A percentile compares a stretch with the other conserved stretches of the same genome.
phyloP scores from a whole-genome alignment of 1,284 basidiomycete genomes.

The Moesziomyces sp. region DNA sequence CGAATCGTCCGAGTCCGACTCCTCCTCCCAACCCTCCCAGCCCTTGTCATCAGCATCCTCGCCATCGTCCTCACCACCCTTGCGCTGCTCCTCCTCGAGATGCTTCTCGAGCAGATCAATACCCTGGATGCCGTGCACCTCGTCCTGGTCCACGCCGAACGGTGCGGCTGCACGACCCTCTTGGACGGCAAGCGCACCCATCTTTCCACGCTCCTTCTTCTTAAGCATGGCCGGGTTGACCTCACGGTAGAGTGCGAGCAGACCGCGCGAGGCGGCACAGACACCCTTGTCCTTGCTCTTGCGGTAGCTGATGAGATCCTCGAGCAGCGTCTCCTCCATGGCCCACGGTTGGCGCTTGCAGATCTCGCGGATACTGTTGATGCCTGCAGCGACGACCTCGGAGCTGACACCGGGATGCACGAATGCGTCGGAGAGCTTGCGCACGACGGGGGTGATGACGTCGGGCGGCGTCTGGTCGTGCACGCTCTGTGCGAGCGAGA shows the following conservation, averaged over 20 bases:
- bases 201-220: constrained; percentile 77
- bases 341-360: constrained; percentile 91
- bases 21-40: constrained; percentile 92
- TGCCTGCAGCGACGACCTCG: constrained; percentile 93
- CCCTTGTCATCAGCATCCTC: constrained; percentile 74
- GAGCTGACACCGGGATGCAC: constrained; percentile 96
- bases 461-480: constrained; percentile 97
- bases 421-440: constrained; percentile 93
- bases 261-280: constrained; percentile 83
- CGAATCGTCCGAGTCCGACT: constrained; percentile 76
- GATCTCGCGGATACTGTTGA: constrained; percentile 94
- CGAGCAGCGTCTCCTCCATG: constrained; percentile 92
- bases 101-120: constrained; percentile 66
- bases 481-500: constrained; percentile 91
- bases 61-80: constrained; percentile 68
- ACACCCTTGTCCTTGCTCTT: constrained; percentile 96
- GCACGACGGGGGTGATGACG: constrained; percentile 85
- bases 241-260: constrained; percentile 93
- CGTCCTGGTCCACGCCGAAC: constrained; percentile 81
- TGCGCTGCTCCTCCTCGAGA: constrained; percentile 49
- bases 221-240: constrained; percentile 94
- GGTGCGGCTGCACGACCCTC: constrained; percentile 70
- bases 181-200: constrained; percentile 57
- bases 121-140: constrained; percentile 85
- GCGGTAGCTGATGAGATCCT: constrained; percentile 91